Evolutionary conservation across 495 filamentous ascomycete genomes (phyloP).

Genomic region (Penicillium herquei): DNA sequence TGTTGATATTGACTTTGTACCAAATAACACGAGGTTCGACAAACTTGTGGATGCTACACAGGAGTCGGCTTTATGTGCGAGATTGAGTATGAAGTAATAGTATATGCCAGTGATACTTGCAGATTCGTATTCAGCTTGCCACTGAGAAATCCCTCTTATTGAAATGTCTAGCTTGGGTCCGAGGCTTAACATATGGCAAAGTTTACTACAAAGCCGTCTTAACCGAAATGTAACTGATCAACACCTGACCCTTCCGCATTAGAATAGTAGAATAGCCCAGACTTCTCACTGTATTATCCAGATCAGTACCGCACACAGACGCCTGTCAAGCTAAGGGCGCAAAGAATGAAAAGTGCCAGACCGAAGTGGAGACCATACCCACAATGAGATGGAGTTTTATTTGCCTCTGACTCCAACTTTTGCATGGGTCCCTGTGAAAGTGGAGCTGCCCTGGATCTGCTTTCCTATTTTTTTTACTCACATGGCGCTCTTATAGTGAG

Average conservation of each 20-base stretch:
- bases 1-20: too few relatives aligned
- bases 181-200: not conserved
- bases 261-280: constrained; percentile 1
- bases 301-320: not conserved
- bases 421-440: not conserved
- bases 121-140: not conserved
- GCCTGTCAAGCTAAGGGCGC: constrained; percentile 1
- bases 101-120: too few relatives aligned
- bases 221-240: constrained; percentile 26
- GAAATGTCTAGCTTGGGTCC: not conserved
- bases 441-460: not conserved
- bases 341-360: not conserved
- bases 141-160: not conserved
- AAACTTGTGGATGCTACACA: too few relatives aligned
- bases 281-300: constrained; percentile 1
- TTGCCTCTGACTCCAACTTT: constrained; percentile 4
- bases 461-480: not conserved
- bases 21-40: too few relatives aligned
- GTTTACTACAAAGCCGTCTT: constrained; percentile 22
- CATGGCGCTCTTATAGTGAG: not conserved
- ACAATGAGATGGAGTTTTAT: constrained; percentile 2
- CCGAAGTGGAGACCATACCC: not conserved
- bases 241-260: constrained; percentile 16
- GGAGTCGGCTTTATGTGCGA: too few relatives aligned
- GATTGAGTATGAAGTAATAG: too few relatives aligned